phyloP scores from a whole-genome alignment of 1,139 yeast species.

The Geotrichum siamense region DNA sequence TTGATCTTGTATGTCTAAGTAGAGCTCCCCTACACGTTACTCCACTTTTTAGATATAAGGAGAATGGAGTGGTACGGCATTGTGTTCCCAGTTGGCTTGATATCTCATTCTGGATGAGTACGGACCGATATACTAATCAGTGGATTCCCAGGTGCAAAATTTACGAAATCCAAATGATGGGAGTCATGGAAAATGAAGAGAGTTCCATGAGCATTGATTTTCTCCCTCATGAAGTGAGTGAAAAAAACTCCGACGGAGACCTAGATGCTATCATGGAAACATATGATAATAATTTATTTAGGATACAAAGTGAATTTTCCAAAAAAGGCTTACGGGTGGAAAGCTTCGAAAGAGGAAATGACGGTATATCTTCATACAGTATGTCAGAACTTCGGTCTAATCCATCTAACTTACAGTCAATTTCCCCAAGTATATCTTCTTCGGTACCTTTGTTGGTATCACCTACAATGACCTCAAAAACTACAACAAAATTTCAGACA shows the following conservation, averaged over 20 bases:
- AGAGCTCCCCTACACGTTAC: slow-evolving; percentile 90
- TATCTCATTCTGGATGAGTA: slow-evolving; percentile 69
- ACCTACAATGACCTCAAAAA: neutral
- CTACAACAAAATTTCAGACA: too few species aligned
- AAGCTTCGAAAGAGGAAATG: slow-evolving; percentile 19
- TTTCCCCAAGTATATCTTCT: slow-evolving; percentile 1
- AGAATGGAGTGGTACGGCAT: slow-evolving; percentile 38
- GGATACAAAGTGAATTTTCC: slow-evolving; percentile 22
- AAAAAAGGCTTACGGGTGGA: slow-evolving; percentile 25
- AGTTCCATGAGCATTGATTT: slow-evolving; percentile 57
- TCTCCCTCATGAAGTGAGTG: slow-evolving; percentile 29
- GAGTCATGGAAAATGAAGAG: slow-evolving; percentile 84
- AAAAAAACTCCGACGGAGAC: slow-evolving; percentile 39
- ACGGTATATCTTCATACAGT: slow-evolving; percentile 19
- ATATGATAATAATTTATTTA: slow-evolving; percentile 46
- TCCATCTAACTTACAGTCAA: slow-evolving; percentile 16
- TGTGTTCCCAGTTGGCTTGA: slow-evolving; percentile 95
- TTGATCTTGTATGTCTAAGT: slow-evolving; percentile 82
- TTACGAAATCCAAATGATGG: slow-evolving; percentile 97
- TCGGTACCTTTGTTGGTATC: neutral
- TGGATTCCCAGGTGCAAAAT: slow-evolving; percentile 94
- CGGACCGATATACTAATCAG: slow-evolving; percentile 43
- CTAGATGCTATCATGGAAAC: slow-evolving; percentile 41
- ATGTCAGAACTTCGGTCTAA: slow-evolving; percentile 23
- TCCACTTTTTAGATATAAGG: slow-evolving; percentile 70